A percentile compares a stretch with the other conserved stretches of the same genome.
These are phyloP conservation scores for Senecio squalidus DNA, from an alignment of 140 eudicot species.

Conservation along the genomic window DNA sequence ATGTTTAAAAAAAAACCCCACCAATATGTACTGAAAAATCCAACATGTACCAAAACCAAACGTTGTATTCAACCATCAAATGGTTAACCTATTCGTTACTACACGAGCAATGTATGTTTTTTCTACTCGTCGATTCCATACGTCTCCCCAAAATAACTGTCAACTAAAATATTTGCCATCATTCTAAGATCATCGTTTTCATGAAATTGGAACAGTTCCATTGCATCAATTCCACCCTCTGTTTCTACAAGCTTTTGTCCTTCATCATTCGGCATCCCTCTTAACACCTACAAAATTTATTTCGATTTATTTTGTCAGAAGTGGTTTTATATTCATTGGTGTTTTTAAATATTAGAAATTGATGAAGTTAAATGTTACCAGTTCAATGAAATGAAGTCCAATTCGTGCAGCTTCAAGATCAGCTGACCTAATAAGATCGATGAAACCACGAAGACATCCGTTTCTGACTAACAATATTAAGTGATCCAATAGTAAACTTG, in stretches of 20 bases:
- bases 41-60: slow-evolving; percentile 13
- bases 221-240: slow-evolving; percentile 89
- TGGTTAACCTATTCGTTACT: slow-evolving; percentile 16
- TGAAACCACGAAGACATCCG: slow-evolving; percentile 82
- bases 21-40: slow-evolving; percentile 13
- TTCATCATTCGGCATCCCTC: slow-evolving; percentile 94
- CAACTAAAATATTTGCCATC: slow-evolving; percentile 79
- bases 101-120: neutral
- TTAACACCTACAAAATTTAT: slow-evolving; percentile 46
- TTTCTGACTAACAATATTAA: slow-evolving; percentile 60
- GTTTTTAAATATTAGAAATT: neutral
- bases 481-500: slow-evolving; percentile 68
- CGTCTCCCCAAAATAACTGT: slow-evolving; percentile 82
- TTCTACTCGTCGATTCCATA: slow-evolving; percentile 66
- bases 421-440: slow-evolving; percentile 71
- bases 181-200: slow-evolving; percentile 78
- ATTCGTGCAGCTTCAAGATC: slow-evolving; percentile 93
- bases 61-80: slow-evolving; percentile 16
- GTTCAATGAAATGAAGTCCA: slow-evolving; percentile 87
- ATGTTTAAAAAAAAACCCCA: slow-evolving; percentile 1
- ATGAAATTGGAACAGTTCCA: slow-evolving; percentile 85
- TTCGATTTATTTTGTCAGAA: neutral
- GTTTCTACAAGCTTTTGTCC: slow-evolving; percentile 85
- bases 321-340: neutral
- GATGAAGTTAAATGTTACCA: slow-evolving; percentile 42